Conservation (phyloP, 257 asterid species). For the Striga asiatica region DNA sequence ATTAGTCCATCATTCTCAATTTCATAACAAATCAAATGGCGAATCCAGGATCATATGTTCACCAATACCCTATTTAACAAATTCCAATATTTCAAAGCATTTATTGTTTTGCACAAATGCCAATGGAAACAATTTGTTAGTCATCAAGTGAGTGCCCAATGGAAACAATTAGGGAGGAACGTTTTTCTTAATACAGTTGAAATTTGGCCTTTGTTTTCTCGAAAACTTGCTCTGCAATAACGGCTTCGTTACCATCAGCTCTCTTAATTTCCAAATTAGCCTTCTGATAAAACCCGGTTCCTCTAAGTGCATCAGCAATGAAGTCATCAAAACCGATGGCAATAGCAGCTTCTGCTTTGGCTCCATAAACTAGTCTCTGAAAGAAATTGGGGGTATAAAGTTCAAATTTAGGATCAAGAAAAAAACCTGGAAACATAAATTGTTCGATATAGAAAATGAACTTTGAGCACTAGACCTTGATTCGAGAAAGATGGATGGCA, state of each 20-base stretch:
- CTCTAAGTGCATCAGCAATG: conserved; percentile 92
- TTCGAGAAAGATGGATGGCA: conserved; percentile 94
- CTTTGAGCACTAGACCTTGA: conserved; percentile 43
- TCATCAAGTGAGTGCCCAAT: background rate
- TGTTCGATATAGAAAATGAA: background rate
- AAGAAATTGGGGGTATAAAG: background rate
- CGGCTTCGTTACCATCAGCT: conserved; percentile 76
- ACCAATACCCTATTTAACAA: too few relatives aligned
- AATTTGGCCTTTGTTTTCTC: conserved; percentile 92
- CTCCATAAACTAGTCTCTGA: conserved; percentile 94
- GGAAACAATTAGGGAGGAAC: conserved; percentile 8
- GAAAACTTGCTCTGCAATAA: conserved; percentile 85
- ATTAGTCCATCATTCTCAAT: too few relatives aligned
- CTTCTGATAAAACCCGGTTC: conserved; percentile 90
- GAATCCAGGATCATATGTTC: too few relatives aligned
- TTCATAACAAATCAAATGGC: too few relatives aligned
- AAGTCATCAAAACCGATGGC: conserved; percentile 96
- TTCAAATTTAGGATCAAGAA: background rate
- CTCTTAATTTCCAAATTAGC: conserved; percentile 67
- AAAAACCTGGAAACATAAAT: background rate
- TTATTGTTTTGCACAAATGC: background rate
- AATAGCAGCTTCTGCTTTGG: conserved; percentile 95
- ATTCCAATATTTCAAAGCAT: too few relatives aligned
- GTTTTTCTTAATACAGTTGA: conserved; percentile 38
- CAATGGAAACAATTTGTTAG: conserved; percentile 4